Conservation (phyloP, 176 grass and related monocot species). For the Oryza nivara region DNA sequence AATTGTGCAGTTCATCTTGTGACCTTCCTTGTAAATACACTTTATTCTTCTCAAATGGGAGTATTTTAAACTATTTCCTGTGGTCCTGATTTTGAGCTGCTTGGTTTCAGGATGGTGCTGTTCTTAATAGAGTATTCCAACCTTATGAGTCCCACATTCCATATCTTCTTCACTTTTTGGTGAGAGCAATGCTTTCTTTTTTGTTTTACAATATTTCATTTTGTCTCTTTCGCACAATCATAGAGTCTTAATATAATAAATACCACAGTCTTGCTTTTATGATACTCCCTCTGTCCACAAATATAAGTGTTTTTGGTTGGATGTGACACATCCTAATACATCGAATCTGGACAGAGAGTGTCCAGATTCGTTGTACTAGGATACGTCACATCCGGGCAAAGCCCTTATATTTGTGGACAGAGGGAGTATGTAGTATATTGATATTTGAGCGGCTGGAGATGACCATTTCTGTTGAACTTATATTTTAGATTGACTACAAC, state of each 20-base stretch:
- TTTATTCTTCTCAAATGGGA: slow-evolving; percentile 1
- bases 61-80: slow-evolving; percentile 31
- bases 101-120: slow-evolving; percentile 67
- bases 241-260: slow-evolving; percentile 10
- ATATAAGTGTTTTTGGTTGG: too few relatives aligned
- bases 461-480: slow-evolving; percentile 43
- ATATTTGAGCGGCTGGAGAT: slow-evolving; percentile 12
- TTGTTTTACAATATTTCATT: slow-evolving; percentile 20
- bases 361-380: too few relatives aligned
- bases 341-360: too few relatives aligned
- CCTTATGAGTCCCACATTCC: slow-evolving; percentile 97
- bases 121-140: slow-evolving; percentile 83
- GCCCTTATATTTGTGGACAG: too few relatives aligned
- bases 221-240: slow-evolving; percentile 22
- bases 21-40: slow-evolving; percentile 17
- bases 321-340: too few relatives aligned
- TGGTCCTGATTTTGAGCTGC: slow-evolving; percentile 38
- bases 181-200: slow-evolving; percentile 51
- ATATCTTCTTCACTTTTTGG: slow-evolving; percentile 98
- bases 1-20: neutral
- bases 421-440: neutral
- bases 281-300: neutral
- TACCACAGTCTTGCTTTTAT: slow-evolving; percentile 21
- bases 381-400: too few relatives aligned
- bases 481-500: slow-evolving; percentile 87